Evolutionary conservation across 176 grass and related monocot genomes (phyloP).

Genomic region (Coix lacrymajobi): DNA sequence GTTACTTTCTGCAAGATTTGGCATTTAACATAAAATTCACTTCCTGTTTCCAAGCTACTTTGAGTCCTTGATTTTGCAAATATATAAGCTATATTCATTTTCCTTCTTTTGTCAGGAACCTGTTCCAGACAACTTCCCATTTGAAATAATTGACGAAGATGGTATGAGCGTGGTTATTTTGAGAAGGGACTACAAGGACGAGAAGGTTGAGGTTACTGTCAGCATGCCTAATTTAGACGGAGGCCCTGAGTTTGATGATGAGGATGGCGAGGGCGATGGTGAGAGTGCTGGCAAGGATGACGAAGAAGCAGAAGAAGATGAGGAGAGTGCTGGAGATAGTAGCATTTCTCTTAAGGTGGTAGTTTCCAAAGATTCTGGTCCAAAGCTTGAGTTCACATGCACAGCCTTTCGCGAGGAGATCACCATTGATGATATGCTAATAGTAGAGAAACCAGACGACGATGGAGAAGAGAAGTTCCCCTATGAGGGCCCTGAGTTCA

Average conservation of each 20-base stretch:
- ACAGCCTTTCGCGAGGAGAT: conserved; percentile 78
- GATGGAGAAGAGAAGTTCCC: conserved; percentile 55
- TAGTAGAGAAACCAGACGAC: conserved; percentile 28
- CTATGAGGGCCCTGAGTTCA: conserved; percentile 91
- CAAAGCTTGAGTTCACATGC: conserved; percentile 73
- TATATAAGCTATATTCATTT: background rate
- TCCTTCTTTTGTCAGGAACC: conserved; percentile 37
- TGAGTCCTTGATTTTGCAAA: background rate
- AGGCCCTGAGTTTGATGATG: conserved; percentile 44
- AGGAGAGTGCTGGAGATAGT: conserved; percentile 35
- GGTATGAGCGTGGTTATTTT: conserved; percentile 70
- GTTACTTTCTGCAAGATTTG: background rate
- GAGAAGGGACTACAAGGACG: conserved; percentile 62
- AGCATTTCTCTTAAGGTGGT: conserved; percentile 65
- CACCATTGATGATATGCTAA: conserved; percentile 77
- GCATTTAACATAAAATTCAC: background rate
- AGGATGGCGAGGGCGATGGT: conserved; percentile 21
- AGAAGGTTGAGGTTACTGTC: conserved; percentile 73
- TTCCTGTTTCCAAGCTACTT: background rate
- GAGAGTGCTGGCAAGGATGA: conserved; percentile 30
- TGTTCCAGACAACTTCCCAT: conserved; percentile 66
- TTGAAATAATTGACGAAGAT: conserved; percentile 70
- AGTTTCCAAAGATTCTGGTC: conserved; percentile 57
- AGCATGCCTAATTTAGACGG: conserved; percentile 81
- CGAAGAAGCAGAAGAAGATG: conserved; percentile 1